Evolutionary conservation across 2,329 filamentous ascomycete species (phyloP).

Genomic region (Chrysoporthe austroafricana): DNA sequence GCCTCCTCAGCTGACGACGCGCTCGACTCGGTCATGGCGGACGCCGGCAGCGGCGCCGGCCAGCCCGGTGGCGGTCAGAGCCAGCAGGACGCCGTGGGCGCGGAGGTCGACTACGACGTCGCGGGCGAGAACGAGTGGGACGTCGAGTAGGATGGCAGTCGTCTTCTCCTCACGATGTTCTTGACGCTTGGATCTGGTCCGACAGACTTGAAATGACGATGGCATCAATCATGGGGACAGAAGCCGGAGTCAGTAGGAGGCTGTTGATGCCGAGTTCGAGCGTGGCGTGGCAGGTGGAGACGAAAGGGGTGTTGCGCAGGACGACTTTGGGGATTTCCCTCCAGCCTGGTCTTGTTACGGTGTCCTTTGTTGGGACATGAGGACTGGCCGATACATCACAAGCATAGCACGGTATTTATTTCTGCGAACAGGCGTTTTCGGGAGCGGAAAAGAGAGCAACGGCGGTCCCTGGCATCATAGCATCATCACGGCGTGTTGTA

Average conservation of each 20-base stretch:
- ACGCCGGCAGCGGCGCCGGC: conserved; percentile 24
- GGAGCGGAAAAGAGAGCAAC: background rate
- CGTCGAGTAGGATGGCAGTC: conserved; percentile 26
- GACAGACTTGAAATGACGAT: too few relatives aligned
- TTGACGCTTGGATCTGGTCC: background rate
- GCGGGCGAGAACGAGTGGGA: conserved; percentile 55
- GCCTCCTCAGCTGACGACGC: background rate
- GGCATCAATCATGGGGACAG: background rate
- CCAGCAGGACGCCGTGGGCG: conserved; percentile 39
- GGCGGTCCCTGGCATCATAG: background rate
- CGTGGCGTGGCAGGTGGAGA: background rate
- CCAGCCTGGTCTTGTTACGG: background rate
- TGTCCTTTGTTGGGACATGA: background rate
- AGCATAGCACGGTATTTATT: background rate
- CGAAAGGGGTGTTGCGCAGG: background rate
- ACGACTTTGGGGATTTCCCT: too few relatives aligned
- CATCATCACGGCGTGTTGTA: background rate
- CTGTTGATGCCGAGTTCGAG: background rate
- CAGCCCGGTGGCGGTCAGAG: conserved; percentile 21
- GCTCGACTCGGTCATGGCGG: conserved; percentile 27
- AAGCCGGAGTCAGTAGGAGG: background rate
- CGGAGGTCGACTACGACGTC: conserved; percentile 58
- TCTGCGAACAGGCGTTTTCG: background rate
- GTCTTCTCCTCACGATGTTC: background rate
- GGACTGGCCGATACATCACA: background rate